phyloP scores from a whole-genome alignment of 192 early-diverging fungal species.

The Backusella parvicylindrica region DNA sequence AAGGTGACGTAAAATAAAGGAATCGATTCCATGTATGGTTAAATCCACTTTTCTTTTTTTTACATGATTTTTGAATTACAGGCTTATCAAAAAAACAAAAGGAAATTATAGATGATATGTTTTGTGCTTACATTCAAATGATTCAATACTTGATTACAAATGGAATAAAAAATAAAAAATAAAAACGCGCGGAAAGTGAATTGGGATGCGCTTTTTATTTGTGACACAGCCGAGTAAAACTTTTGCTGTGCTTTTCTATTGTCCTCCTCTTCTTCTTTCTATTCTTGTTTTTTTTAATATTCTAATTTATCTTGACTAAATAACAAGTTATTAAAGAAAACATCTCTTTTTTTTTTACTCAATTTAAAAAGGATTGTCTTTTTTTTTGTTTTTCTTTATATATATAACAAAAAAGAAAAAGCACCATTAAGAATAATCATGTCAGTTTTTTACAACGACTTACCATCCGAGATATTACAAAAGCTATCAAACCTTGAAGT shows the following conservation, averaged over 20 bases:
- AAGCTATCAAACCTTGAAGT: slow-evolving; percentile 28
- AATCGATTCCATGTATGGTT: background rate
- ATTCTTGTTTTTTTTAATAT: background rate
- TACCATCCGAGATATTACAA: slow-evolving; percentile 12
- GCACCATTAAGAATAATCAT: too few relatives aligned
- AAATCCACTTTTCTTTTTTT: background rate
- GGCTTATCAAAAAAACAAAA: background rate
- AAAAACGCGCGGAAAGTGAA: background rate
- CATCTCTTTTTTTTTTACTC: background rate
- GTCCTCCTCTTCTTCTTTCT: background rate
- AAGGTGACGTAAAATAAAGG: background rate
- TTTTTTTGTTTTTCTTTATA: background rate
- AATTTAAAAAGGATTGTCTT: background rate
- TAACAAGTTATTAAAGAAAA: too few relatives aligned
- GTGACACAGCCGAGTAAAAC: background rate
- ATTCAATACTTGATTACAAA: background rate
- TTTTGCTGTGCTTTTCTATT: background rate
- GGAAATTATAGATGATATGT: background rate
- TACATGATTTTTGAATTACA: background rate
- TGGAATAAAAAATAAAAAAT: background rate
- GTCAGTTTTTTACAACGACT: slow-evolving; percentile 8
- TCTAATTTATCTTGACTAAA: too few relatives aligned
- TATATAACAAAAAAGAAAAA: background rate
- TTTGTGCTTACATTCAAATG: background rate
- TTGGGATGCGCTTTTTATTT: background rate